Base-by-base conservation (phyloP, 2,329 filamentous ascomycete species). In the Talaromyces piceae region DNA sequence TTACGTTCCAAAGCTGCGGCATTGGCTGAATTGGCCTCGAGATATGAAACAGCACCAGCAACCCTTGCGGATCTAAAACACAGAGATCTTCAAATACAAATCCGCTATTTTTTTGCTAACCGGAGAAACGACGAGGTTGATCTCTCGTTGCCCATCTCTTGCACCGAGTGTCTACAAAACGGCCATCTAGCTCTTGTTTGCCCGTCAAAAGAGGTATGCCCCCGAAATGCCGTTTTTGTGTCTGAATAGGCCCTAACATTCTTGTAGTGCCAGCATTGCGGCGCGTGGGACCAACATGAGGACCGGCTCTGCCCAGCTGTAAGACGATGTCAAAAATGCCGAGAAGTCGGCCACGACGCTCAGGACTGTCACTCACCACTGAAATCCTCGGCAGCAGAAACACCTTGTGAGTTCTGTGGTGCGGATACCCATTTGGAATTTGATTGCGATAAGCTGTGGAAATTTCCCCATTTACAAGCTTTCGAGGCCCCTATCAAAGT, bases 351-450 rank as follows among this genome's bases (percentile, higher is more conserved):
- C 8, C 86, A 89, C 59, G 58, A 60, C 47, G 65, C 68, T 16
- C 58, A 65, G 1, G 58, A 67, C 6, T 88, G 85, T 61, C 59
- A 66, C 2, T 80, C 84, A 55, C 80, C 81, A 54, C 72, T 86
- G 13, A 76, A 75, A 55, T 73, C 74, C 13, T 80, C 83, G 50
- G 73, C 74, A 23, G 51, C 57, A n/a, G 68, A 72, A 20, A 68
- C 77, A 44, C 74, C 76, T 2, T 89, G 86, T 62, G 78, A 79
- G 9, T 70, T 82, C 28, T 89, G 86, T 64, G 69, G 69, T 33
- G 75, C 75, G 5, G 56, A 60, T 3, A 71, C 76, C 7, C 86
- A 89, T 58, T 58, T 75, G 7, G 85, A 88, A 61, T 62, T 71
- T 11, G 67, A 76, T 2, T 88, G 86, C 63, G 75, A 78, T 49